Evolutionary conservation across 805 yeast species (phyloP), one percentile per base, ranked within the genome.

Genomic region (Cyberlindnera mrakii): DNA sequence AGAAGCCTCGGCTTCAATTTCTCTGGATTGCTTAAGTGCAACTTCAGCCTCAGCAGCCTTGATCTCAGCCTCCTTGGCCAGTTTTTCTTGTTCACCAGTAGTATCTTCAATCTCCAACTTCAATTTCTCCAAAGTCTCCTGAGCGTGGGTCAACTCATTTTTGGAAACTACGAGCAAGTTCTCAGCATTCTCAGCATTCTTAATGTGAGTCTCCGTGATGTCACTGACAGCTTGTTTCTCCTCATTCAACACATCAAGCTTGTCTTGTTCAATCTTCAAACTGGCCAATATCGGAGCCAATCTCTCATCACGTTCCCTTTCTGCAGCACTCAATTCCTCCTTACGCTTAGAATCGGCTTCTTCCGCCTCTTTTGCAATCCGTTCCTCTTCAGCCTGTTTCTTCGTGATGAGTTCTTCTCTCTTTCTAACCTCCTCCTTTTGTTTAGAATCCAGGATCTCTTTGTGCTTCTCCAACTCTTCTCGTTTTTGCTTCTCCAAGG

Each of bases 261-360:
- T 71, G 20, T 63, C 65, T 30, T 70, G 68, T 62, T 80, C 85
- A 27, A 53, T 53, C 47, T 67, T 69, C 53, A 77, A 66, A 52
- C 74, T 80, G 31, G 69, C 78, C 52, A 77, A 66, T 17, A 72
- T 60, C 38, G 86, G 86, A 39, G 74, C 71, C 50, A 78, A 58
- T 39, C 70, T 71, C 44, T 66, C 76, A 52, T 77, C 81, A 51
- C 71, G 70, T 52, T 74, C 81, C 13, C 66, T 64, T 56, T 78
- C 77, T 60, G 76, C 49, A 29, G 45, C 52, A 14, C 35, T 39
- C 27, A 75, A 52, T 50, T 67, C 69, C 35, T 70, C 75, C 48
- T 68, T 67, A 38, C 75, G 72, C 37, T 67, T 58, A n/a, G 66
- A 73, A 42, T 72, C 75, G 44, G 70, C 66, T 37, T 72, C 78